Evolutionary conservation across 202 grass and related monocot species (phyloP).

Genomic region (Digitaria exilis): DNA sequence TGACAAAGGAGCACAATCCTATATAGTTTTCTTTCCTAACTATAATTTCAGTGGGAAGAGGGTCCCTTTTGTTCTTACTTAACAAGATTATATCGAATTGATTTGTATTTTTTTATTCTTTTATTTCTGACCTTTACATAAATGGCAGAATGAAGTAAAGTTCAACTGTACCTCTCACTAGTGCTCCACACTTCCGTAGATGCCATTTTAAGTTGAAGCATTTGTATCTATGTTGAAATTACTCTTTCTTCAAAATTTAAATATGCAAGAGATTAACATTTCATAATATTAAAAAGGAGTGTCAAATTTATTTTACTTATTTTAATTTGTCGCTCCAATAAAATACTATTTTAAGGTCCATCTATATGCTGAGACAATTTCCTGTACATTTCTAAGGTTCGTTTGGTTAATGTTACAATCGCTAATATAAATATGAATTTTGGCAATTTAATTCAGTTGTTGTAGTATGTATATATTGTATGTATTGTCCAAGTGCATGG

Average conservation of each 20-base stretch:
- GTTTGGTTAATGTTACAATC: not conserved
- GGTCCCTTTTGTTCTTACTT: not conserved
- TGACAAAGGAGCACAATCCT: not conserved
- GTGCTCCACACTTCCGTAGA: not conserved
- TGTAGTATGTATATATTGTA: not conserved
- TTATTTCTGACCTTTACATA: not conserved
- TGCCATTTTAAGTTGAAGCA: not conserved
- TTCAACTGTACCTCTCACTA: not conserved
- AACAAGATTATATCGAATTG: not conserved
- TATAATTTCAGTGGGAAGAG: not conserved
- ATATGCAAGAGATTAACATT: too few species aligned
- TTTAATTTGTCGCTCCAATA: too few species aligned
- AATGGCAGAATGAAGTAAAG: not conserved
- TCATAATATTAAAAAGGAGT: too few species aligned
- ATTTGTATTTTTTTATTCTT: not conserved
- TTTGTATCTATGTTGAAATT: too few species aligned
- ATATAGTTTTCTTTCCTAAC: not conserved
- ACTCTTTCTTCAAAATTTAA: too few species aligned
- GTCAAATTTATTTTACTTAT: too few species aligned
- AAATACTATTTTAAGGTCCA: not conserved
- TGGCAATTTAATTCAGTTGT: not conserved
- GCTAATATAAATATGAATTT: not conserved
- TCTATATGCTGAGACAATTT: not conserved
- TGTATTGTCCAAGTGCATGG: not conserved
- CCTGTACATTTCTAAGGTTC: not conserved